phyloP scores from a whole-genome alignment of 345 rosid genomes.

The Populus tremula region DNA sequence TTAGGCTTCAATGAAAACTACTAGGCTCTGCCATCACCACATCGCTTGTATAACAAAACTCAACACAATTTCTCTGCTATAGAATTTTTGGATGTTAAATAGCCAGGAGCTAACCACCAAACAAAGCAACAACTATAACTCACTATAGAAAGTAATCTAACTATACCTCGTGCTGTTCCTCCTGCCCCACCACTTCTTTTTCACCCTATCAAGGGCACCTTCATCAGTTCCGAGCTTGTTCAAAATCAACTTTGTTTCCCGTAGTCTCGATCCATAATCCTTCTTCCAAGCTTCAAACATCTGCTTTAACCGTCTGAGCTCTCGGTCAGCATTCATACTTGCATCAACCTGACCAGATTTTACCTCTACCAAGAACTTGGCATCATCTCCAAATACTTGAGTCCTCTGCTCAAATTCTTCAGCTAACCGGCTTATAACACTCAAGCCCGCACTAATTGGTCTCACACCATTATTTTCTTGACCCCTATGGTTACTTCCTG shows the following conservation, averaged over 20 bases:
- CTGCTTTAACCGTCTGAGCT: slow-evolving; percentile 83
- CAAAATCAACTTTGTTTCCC: slow-evolving; percentile 82
- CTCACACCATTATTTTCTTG: slow-evolving; percentile 69
- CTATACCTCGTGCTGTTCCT: slow-evolving; percentile 76
- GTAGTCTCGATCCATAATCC: slow-evolving; percentile 72
- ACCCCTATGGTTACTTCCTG: slow-evolving; percentile 53
- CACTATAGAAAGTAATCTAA: slow-evolving; percentile 16
- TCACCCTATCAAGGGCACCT: slow-evolving; percentile 60
- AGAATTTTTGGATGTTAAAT: not conserved
- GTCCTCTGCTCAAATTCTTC: slow-evolving; percentile 97
- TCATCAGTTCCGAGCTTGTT: slow-evolving; percentile 84
- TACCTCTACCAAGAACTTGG: slow-evolving; percentile 94
- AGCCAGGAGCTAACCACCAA: slow-evolving; percentile 9
- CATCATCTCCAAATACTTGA: slow-evolving; percentile 92
- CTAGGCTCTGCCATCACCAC: slow-evolving; percentile 4
- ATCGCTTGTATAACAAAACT: not conserved
- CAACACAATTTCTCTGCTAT: not conserved
- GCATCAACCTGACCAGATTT: slow-evolving; percentile 97
- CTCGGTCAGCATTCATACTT: slow-evolving; percentile 82
- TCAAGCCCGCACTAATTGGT: slow-evolving; percentile 82
- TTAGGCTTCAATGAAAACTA: not conserved
- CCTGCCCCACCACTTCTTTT: slow-evolving; percentile 98
- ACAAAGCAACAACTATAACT: not conserved
- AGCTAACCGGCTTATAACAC: slow-evolving; percentile 79
- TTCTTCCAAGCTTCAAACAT: slow-evolving; percentile 98